Conservation (phyloP, 768 basidiomycete genomes). For the Rhodotorula kratochvilovae region DNA sequence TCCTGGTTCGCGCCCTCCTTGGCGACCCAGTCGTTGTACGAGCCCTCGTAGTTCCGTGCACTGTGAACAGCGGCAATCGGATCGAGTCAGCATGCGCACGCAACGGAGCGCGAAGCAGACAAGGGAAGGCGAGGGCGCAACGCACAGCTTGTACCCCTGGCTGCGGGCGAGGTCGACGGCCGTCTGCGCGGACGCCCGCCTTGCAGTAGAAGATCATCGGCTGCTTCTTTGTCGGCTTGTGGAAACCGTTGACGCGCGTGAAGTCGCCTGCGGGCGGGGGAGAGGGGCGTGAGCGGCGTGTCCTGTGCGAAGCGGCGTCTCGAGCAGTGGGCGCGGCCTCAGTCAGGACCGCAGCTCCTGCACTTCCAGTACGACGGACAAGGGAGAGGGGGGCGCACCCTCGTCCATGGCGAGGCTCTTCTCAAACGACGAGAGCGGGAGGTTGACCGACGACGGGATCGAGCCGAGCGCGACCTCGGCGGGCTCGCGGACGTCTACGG, state of each 20-base stretch:
- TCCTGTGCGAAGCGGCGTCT: too few species aligned
- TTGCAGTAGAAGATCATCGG: constrained; percentile 86
- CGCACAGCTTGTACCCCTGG: constrained; percentile 73
- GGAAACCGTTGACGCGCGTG: constrained; percentile 63
- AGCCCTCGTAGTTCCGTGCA: constrained; percentile 71
- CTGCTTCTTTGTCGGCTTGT: constrained; percentile 65
- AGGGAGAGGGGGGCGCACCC: constrained; percentile 25
- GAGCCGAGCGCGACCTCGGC: constrained; percentile 85
- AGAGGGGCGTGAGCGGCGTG: background rate
- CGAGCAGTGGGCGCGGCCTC: too few species aligned
- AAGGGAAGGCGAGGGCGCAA: constrained; percentile 38
- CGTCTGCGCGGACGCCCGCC: constrained; percentile 73
- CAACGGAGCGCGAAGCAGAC: constrained; percentile 3
- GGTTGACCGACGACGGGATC: constrained; percentile 85
- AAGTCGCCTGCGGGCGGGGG: constrained; percentile 52
- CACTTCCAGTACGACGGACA: too few species aligned
- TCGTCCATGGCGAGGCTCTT: constrained; percentile 59
- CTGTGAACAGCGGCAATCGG: constrained; percentile 38
- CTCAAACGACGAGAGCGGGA: constrained; percentile 74
- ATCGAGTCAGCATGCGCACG: background rate
- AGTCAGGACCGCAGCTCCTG: too few species aligned
- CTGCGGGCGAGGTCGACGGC: constrained; percentile 76
- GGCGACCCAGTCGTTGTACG: constrained; percentile 79
- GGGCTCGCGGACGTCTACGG: constrained; percentile 82
- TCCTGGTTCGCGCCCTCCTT: constrained; percentile 48